A percentile compares a stretch with the other conserved stretches of the same genome.
Conservation (phyloP, 2,329 filamentous ascomycete species). For the Alternaria arborescens region DNA sequence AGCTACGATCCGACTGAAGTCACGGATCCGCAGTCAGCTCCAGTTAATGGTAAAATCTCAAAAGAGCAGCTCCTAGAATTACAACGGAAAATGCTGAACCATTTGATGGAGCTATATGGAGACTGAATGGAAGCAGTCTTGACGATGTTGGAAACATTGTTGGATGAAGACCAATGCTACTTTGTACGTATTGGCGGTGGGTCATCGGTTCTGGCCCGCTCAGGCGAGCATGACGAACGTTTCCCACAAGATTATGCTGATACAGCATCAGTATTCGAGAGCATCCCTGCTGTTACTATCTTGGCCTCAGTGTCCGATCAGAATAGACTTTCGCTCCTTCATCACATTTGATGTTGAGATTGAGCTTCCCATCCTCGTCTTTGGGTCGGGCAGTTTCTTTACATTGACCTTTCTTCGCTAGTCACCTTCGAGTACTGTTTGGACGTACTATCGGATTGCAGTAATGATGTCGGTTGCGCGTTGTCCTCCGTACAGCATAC, state of each 20-base stretch:
- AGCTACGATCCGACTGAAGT: slow-evolving; percentile 21
- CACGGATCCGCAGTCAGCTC: slow-evolving; percentile 2
- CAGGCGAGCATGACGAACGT: not conserved
- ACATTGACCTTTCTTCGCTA: not conserved
- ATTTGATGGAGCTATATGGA: slow-evolving; percentile 44
- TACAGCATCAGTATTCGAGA: not conserved
- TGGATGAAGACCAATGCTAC: not conserved
- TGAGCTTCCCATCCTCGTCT: not conserved
- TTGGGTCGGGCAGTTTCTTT: not conserved
- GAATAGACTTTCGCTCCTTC: not conserved
- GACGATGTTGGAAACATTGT: not conserved
- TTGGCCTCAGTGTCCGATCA: not conserved
- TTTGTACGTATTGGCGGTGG: not conserved
- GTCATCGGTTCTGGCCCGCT: not conserved
- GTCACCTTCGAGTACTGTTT: not conserved
- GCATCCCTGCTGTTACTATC: not conserved
- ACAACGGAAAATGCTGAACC: slow-evolving; percentile 49
- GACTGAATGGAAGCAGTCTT: slow-evolving; percentile 19
- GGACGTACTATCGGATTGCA: not conserved
- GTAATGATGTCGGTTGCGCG: not conserved
- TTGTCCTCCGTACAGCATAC: slow-evolving; percentile 8
- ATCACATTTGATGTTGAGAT: not conserved
- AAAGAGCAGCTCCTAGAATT: slow-evolving; percentile 39
- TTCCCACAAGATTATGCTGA: not conserved
- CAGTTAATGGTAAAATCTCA: slow-evolving; percentile 31